Base-by-base conservation (phyloP, 2,329 filamentous ascomycete genomes). In the Cercospora beticola region DNA sequence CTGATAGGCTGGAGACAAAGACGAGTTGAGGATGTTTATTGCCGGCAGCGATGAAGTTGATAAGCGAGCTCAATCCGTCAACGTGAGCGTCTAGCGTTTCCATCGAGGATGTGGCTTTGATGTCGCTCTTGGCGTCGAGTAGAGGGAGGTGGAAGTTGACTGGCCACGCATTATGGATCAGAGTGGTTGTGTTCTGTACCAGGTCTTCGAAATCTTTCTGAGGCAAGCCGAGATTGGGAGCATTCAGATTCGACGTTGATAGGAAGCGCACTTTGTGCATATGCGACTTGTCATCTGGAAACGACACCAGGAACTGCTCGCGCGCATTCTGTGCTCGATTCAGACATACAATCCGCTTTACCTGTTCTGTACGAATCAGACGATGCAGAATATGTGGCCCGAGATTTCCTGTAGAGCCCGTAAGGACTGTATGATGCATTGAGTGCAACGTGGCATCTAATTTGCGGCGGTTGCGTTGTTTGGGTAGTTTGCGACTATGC, bases 101-200 rank as follows among this genome's bases (percentile, higher is more conserved):
- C 56, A 58, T 58, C 3, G 30, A 58, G 16, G 56, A n/a, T 5
- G 56, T 12, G 14, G 56, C 18, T 14, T 31, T 58, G 56, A 7
- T 33, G 56, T 63, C 77, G 74, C 62, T 63, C 54, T 78, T 76
- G 62, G 75, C 79, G 10, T 72, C 74, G 6, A 71, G 66, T 4
- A 80, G 72, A 4, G 73, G 69, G 28, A 75, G 71, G 65, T 80
- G 79, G 74, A 80, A 80, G 68, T 80, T 74, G 26, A 81, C 79
- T 4, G 75, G 73, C 78, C 79, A 81, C 0, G 79, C 79, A 56
- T 78, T 79, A 72, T 81, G 79, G 43, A 80, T 74, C 60, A 80
- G 71, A 58, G 74, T 62, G 4, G 75, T 78, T 10, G 74, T 71
- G 0, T 58, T 59, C 18, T 64, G 30, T n/a, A 72, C 62, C 14